Base-by-base conservation (phyloP, 768 basidiomycete genomes). In the Mycena capillaripes region DNA sequence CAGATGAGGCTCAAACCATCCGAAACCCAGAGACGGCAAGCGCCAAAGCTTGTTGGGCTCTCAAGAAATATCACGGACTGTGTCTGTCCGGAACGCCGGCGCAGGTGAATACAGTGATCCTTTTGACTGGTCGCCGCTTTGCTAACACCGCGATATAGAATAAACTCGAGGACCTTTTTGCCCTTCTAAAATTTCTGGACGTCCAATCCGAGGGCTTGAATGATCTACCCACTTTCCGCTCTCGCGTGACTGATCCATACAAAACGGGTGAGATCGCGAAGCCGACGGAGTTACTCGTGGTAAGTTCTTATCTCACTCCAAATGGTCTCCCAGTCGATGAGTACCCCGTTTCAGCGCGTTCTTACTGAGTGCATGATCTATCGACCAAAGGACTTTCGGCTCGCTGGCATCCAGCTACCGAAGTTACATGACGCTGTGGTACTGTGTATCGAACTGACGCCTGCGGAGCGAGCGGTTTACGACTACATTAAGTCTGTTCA, bases 21-120 rank as follows among this genome's bases (percentile, higher is more conserved):
- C 34, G 67, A 9, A 69, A 69, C 50, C 67, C 67, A 7, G 67
- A 69, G 3, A 27, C 67, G 7, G 58, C 58, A 2, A 61, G 48
- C 48, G 67, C 67, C 27, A 69, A 61, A 25, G 67, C 67, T 21
- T 42, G 67, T 19, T 69, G 67, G 67, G 67, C 57, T 4, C 67
- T 69, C 27, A 60, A 42, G n/a, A 69, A 69, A 53, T 29, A 32
- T 1, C 38, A 69, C 36, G 67, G 21, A n/a, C 12, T 69, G 34
- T 61, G 58, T 69, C 50, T 69, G 4, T 52, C 67, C 4, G 67
- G 67, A 42, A 69, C 67, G 7, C 58, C 59, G 11, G 67, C 67
- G 3, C 67, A 69, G 67, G 67, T 69, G 23, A 25, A 9, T 34
- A 16, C 12, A 56, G 10, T 27, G 1, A n/a, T 42, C 38, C 16